phyloP scores from a whole-genome alignment of 257 asterid genomes.

The Solanum tarijense region DNA sequence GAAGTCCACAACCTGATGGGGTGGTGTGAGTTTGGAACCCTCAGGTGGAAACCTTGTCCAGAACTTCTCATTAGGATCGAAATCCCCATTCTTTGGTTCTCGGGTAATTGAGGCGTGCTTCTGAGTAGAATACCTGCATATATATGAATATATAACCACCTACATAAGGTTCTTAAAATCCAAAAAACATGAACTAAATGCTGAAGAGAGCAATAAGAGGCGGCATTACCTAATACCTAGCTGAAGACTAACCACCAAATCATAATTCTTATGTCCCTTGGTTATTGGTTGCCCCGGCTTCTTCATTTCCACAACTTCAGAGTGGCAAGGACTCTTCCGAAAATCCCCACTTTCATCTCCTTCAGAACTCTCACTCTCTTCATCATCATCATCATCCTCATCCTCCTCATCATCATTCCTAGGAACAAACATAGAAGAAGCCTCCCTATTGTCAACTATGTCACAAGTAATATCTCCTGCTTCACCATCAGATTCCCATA shows the following conservation, averaged over 20 bases:
- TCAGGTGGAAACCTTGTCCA: slow-evolving; percentile 24
- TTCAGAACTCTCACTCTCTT: slow-evolving; percentile 1
- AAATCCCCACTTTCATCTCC: background rate
- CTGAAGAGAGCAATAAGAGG: background rate
- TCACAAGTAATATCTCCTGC: slow-evolving; percentile 20
- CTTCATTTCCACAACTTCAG: slow-evolving; percentile 10
- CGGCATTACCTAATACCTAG: slow-evolving; percentile 14
- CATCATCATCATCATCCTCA: background rate
- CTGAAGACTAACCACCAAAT: slow-evolving; percentile 13
- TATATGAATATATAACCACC: background rate
- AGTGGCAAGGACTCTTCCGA: slow-evolving; percentile 6
- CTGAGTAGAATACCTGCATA: slow-evolving; percentile 12
- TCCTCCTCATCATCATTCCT: background rate
- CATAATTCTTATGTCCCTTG: slow-evolving; percentile 23
- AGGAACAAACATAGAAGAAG: slow-evolving; percentile 5
- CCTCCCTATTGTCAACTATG: slow-evolving; percentile 13
- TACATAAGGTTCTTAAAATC: background rate
- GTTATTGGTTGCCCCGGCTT: slow-evolving; percentile 14
- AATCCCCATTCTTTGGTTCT: slow-evolving; percentile 11
- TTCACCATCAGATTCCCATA: slow-evolving; percentile 21
- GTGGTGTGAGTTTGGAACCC: slow-evolving; percentile 18
- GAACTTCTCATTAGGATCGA: slow-evolving; percentile 19
- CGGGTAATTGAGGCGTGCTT: slow-evolving; percentile 5
- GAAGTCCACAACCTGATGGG: slow-evolving; percentile 16
- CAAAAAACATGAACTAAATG: background rate